Evolutionary conservation across 371 early-diverging fungal genomes (phyloP), one percentile per base, ranked within the genome.

Genomic region (Zopfochytrium polystomum): DNA sequence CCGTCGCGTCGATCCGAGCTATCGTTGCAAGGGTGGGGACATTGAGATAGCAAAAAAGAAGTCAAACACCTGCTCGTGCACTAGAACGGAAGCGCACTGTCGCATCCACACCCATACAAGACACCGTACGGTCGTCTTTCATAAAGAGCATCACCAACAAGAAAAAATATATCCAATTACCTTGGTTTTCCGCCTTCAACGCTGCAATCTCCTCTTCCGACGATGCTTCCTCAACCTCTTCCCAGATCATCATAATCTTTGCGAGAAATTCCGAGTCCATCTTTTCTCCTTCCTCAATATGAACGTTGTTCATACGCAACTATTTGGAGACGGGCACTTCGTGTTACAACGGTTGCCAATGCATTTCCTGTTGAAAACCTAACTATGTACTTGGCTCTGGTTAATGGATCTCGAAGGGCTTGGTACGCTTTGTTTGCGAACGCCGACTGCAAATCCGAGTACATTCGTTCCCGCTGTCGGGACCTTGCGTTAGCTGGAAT

Each of bases 351-450:
- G 44, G 22, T 33, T 20, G 44, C 22, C 31, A 18, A 22, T 25
- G 18, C 20, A 15, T n/a, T 44, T 56, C 27, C 56, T 7, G 31
- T 43, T 0, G 43, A 3, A 11, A 9, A 13, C 0, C 53, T 62
- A n/a, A 79, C 75, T 62, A 93, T 75, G 49, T 93, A 93, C 58
- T 86, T 80, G 7, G 94, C 92, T 20, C 94, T 78, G 3, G 78
- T 66, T 15, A 93, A 77, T 11, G 92, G 94, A 42, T 90, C 87
- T 47, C 81, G 76, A 23, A 93, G 71, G 11, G 88, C 85, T 23
- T 88, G 74, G 60, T 91, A 91, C 2, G 90, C 94, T 67, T 91
- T 90, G 80, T 93, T 93, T 49, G 90, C 78, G 61, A 87, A 80
- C 4, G 90, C 80, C 0, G 92, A 92, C 59, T 90, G 92, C 22